These are phyloP conservation scores for Candida khao-thaluensis DNA, from an alignment of 805 yeast species.

Conservation along the genomic window DNA sequence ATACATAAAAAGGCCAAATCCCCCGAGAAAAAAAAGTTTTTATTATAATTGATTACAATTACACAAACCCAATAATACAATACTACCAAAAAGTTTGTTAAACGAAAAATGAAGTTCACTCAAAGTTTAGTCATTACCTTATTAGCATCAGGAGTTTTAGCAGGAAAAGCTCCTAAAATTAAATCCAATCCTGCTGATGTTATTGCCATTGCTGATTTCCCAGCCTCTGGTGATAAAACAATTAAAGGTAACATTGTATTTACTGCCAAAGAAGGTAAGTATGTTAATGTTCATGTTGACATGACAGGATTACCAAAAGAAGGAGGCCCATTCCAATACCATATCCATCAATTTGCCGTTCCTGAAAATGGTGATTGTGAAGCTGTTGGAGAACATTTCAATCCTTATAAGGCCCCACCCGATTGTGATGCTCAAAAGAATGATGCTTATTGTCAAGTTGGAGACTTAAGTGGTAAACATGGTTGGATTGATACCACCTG, in stretches of 20 bases:
- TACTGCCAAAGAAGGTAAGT: slow-evolving; percentile 53
- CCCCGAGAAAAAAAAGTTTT: slow-evolving; percentile 1
- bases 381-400: slow-evolving; percentile 56
- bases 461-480: slow-evolving; percentile 77
- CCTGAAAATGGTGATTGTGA: slow-evolving; percentile 51
- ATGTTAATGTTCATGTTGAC: slow-evolving; percentile 66
- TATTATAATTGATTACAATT: too few species aligned
- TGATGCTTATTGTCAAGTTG: slow-evolving; percentile 64
- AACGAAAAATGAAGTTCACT: slow-evolving; percentile 10
- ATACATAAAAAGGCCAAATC: neutral
- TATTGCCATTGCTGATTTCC: slow-evolving; percentile 59
- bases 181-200: slow-evolving; percentile 49
- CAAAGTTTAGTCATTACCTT: slow-evolving; percentile 9
- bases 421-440: slow-evolving; percentile 50
- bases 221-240: slow-evolving; percentile 39
- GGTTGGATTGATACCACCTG: slow-evolving; percentile 71
- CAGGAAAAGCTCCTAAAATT: slow-evolving; percentile 50
- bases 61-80: too few species aligned
- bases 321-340: slow-evolving; percentile 70
- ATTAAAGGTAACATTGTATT: slow-evolving; percentile 58
- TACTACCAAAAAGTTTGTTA: too few species aligned
- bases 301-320: slow-evolving; percentile 64
- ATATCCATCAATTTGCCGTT: slow-evolving; percentile 60
- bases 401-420: slow-evolving; percentile 58
- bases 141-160: slow-evolving; percentile 17